A percentile compares a stretch with the other conserved stretches of the same genome.
phyloP scores from a whole-genome alignment of 2,329 filamentous ascomycete species.

The Aspergillus sp. region DNA sequence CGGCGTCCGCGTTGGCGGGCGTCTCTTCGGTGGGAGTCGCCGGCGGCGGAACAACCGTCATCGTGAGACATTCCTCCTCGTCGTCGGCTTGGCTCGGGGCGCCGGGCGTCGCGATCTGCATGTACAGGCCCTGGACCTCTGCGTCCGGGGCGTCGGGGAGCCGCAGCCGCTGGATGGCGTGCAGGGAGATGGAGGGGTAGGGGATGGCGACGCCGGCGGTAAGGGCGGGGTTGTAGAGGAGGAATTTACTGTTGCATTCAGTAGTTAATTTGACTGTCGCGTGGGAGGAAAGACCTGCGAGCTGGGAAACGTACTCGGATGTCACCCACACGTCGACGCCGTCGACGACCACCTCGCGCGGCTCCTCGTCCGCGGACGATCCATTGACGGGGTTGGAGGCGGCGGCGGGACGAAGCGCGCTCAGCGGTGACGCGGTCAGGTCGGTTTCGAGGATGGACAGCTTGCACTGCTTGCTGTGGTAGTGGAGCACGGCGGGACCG shows the following conservation, averaged over 20 bases:
- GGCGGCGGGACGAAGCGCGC: neutral
- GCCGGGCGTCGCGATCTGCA: conserved; percentile 42
- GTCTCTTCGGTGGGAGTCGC: conserved; percentile 17
- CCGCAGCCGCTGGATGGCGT: conserved; percentile 47
- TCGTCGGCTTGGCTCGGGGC: conserved; percentile 31
- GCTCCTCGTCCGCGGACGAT: conserved; percentile 14
- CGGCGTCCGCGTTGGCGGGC: neutral
- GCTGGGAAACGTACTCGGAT: conserved; percentile 39
- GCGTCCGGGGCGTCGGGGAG: conserved; percentile 27
- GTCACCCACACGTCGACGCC: conserved; percentile 48
- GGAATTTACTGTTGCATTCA: conserved; percentile 39
- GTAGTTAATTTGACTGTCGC: neutral
- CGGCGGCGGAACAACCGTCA: conserved; percentile 43
- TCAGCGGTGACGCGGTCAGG: conserved; percentile 30
- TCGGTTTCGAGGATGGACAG: conserved; percentile 44
- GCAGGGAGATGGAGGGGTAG: conserved; percentile 49
- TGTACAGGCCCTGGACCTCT: conserved; percentile 47
- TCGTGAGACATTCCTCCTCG: conserved; percentile 41
- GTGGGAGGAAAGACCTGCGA: neutral
- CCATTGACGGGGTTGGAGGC: conserved; percentile 14
- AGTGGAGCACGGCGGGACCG: conserved; percentile 47
- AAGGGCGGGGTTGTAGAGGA: conserved; percentile 38
- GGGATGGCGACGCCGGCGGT: conserved; percentile 44
- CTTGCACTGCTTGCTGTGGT: conserved; percentile 46
- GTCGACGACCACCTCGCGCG: conserved; percentile 37